Percentiles rank a stretch among this genome's conserved stretches.
Conservation (phyloP, 2,329 filamentous ascomycete genomes). For the Cryoendolithus antarcticus region DNA sequence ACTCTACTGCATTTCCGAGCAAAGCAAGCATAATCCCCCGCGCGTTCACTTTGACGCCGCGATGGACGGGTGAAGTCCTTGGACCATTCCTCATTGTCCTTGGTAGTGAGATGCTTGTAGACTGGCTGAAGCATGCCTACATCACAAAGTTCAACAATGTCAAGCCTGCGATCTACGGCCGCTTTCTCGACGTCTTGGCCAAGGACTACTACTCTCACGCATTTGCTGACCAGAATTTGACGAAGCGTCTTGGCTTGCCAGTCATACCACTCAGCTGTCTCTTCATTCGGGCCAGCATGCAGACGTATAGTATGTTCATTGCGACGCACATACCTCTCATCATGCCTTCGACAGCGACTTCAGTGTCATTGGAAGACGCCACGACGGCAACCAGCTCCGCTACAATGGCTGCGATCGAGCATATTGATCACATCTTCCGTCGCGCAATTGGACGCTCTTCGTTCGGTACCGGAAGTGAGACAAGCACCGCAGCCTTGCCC, state of each 20-base stretch:
- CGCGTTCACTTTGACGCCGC: conserved; percentile 81
- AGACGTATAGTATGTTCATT: conserved; percentile 97
- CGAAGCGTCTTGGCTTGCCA: conserved; percentile 76
- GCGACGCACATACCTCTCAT: conserved; percentile 73
- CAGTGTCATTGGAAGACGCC: conserved; percentile 46
- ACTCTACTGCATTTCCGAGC: conserved; percentile 37
- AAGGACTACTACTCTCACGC: conserved; percentile 98
- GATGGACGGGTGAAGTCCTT: conserved; percentile 77
- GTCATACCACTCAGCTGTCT: conserved; percentile 87
- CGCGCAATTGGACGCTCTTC: conserved; percentile 64
- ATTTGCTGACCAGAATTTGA: conserved; percentile 81
- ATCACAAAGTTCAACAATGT: conserved; percentile 98
- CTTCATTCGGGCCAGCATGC: conserved; percentile 85
- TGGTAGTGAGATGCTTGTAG: conserved; percentile 91
- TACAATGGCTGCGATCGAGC: conserved; percentile 63
- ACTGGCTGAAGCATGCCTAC: conserved; percentile 94
- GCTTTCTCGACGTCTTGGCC: conserved; percentile 83
- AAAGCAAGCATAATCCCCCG: conserved; percentile 63
- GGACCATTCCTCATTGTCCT: conserved; percentile 89
- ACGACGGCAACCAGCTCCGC: conserved; percentile 47
- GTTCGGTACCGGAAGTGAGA: conserved; percentile 39
- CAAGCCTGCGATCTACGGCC: conserved; percentile 75
- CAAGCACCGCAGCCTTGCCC: conserved; percentile 22
- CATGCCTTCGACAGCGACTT: conserved; percentile 52
- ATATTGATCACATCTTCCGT: conserved; percentile 65